Percentiles rank a stretch among this genome's conserved stretches.
phyloP scores from a whole-genome alignment of 257 asterid species.

The Fraxinus pennsylvanica region DNA sequence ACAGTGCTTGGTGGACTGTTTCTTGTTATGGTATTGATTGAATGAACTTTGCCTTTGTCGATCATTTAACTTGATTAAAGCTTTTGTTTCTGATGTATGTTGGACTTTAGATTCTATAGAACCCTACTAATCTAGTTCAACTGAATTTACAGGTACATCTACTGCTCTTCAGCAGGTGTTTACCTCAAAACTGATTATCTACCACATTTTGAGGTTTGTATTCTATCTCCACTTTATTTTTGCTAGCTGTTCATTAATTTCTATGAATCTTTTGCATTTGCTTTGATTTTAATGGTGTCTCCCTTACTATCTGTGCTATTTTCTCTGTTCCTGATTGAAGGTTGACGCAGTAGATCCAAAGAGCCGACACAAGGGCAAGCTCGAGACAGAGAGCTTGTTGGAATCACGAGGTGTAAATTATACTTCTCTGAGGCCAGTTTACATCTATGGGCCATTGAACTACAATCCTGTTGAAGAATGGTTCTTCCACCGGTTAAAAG shows the following conservation, averaged over 20 bases:
- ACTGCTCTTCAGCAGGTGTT: constrained; percentile 93
- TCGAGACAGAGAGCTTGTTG: constrained; percentile 88
- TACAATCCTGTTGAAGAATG: constrained; percentile 98
- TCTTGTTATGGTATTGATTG: not conserved
- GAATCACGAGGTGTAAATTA: constrained; percentile 71
- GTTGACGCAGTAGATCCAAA: constrained; percentile 92
- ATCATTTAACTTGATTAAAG: too few relatives aligned
- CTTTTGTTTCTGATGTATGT: not conserved
- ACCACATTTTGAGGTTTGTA: constrained; percentile 75
- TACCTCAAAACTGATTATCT: constrained; percentile 73
- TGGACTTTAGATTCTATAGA: not conserved
- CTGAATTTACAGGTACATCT: constrained; percentile 65
- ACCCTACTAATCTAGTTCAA: constrained; percentile 7
- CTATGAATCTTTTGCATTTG: not conserved
- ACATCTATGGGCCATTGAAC: constrained; percentile 92
- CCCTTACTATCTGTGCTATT: not conserved
- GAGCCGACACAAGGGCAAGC: constrained; percentile 99
- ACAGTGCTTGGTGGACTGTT: too few relatives aligned
- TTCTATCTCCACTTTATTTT: not conserved
- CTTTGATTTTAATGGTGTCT: not conserved
- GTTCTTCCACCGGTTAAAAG: constrained; percentile 98
- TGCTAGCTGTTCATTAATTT: not conserved
- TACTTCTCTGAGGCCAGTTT: constrained; percentile 94
- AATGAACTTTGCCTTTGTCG: not conserved
- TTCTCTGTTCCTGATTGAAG: constrained; percentile 37